Conservation (phyloP, 495 filamentous ascomycete genomes). For the Amniculicola lignicola region DNA sequence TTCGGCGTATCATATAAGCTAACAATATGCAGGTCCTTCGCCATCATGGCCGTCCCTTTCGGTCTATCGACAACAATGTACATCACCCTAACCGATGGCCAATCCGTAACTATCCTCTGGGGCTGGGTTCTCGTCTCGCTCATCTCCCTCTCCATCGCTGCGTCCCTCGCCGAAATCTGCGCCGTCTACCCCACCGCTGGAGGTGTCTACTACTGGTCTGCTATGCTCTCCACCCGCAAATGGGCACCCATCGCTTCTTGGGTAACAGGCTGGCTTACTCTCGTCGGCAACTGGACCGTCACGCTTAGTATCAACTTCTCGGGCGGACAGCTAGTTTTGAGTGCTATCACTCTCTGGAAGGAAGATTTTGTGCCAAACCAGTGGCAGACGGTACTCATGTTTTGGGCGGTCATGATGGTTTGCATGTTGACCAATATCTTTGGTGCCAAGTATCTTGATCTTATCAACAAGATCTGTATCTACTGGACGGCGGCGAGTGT, state of each 20-base stretch:
- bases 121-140: conserved; percentile 52
- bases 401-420: conserved; percentile 60
- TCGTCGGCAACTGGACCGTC: conserved; percentile 54
- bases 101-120: conserved; percentile 66
- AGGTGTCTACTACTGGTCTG: conserved; percentile 52
- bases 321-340: conserved; percentile 60
- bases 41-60: conserved; percentile 62
- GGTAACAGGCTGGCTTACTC: conserved; percentile 51
- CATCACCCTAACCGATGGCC: conserved; percentile 64
- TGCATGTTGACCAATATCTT: conserved; percentile 60
- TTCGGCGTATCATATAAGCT: too few relatives aligned
- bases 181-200: conserved; percentile 56
- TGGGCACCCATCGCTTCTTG: conserved; percentile 49
- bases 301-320: conserved; percentile 51
- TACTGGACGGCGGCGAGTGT: conserved; percentile 63
- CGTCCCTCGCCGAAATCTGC: conserved; percentile 55
- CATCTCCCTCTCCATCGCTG: conserved; percentile 53
- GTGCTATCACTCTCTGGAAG: conserved; percentile 59
- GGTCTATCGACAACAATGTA: conserved; percentile 68
- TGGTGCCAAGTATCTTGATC: conserved; percentile 53
- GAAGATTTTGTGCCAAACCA: conserved; percentile 59
- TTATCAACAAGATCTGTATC: conserved; percentile 67
- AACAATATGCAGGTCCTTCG: conserved; percentile 46
- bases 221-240: conserved; percentile 49
- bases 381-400: conserved; percentile 63